Evolutionary conservation across 208 protist genomes (phyloP), one percentile per base, ranked within the genome.

Genomic region (Phytomonas sp.): DNA sequence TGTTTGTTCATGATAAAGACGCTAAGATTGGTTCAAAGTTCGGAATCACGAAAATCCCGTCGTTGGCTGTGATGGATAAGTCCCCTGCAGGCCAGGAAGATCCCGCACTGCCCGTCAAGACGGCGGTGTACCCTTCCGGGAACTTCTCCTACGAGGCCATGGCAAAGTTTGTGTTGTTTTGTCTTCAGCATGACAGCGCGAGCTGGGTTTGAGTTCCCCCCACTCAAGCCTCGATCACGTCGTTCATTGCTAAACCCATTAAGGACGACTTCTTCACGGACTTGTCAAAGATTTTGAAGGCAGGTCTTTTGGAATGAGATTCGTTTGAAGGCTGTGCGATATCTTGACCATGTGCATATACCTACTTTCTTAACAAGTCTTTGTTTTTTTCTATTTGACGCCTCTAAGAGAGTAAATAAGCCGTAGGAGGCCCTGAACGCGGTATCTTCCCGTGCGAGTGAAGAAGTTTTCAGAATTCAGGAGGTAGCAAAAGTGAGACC

Each of bases 341-440:
- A 68, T n/a, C 69, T 92, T 29, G 63, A 76, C 11, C 16, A 37
- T 5, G 70, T 89, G 19, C 70, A 86, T 62, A 32, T 62, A 32
- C 33, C 32, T 45, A 40, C 33, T 91, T 88, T 61, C 33, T 69
- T 26, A 74, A 82, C 66, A 86, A 94, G 56, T 81, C 88, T 23
- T 45, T 94, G n/a, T 29, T 92, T 32, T 91, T 94, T 72, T 82
- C 92, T 29, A 76, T 82, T 94, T 29, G 77, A 94, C 67, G 82
- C 72, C 0, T 31, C 70, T n/a, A 26, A 66, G 63, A 12, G 69
- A 8, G 29, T 74, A 14, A 60, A 73, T 14, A 31, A 62, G 69
- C 29, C 77, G 29, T 29, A 69, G 42, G 63, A 69, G 0, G 59
- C 71, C 29, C 72, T 82, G 29, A 67, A 60, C 40, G 61, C 16